These are phyloP conservation scores for Aegilops longissima DNA, from an alignment of 176 grass and related monocot genomes.

Conservation along the genomic window DNA sequence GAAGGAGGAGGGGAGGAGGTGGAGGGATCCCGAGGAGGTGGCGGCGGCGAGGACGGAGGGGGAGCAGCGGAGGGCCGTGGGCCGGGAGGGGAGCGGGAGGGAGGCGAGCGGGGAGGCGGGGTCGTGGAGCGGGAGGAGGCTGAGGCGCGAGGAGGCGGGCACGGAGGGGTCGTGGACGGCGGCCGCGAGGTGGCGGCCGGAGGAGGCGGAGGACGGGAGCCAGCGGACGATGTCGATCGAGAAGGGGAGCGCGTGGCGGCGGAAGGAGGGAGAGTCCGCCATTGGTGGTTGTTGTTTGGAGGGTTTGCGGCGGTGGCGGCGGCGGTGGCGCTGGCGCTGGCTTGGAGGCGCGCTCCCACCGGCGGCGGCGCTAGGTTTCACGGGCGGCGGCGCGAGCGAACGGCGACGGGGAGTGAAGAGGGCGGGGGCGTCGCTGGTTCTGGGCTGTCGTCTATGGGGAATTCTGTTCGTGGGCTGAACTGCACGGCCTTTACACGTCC, in stretches of 20 bases:
- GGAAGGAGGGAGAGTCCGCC: slow-evolving; percentile 43
- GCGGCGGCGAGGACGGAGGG: slow-evolving; percentile 35
- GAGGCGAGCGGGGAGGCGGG: slow-evolving; percentile 38
- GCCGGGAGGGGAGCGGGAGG: slow-evolving; percentile 45
- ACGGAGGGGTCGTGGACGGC: slow-evolving; percentile 49
- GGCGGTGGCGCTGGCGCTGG: too few relatives aligned
- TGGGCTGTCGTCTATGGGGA: too few relatives aligned
- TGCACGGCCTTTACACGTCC: too few relatives aligned
- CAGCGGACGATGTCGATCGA: slow-evolving; percentile 68
- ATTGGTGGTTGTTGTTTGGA: slow-evolving; percentile 23
- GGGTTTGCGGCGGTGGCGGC: slow-evolving; percentile 5
- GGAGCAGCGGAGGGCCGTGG: slow-evolving; percentile 64
- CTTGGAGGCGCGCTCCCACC: too few relatives aligned
- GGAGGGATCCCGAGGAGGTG: slow-evolving; percentile 50
- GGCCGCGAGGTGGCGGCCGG: slow-evolving; percentile 51
- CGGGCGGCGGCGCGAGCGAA: too few relatives aligned
- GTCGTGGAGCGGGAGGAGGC: slow-evolving; percentile 33
- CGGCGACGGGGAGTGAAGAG: too few relatives aligned
- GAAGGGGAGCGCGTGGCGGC: slow-evolving; percentile 50
- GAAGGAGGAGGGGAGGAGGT: slow-evolving; percentile 47
- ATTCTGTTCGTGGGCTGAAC: too few relatives aligned
- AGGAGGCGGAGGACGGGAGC: slow-evolving; percentile 48
- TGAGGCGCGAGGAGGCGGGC: slow-evolving; percentile 29
- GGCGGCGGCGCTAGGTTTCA: too few relatives aligned
- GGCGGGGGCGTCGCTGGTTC: too few relatives aligned